phyloP scores from a whole-genome alignment of 1,284 basidiomycete genomes.

The Ustilago nuda region DNA sequence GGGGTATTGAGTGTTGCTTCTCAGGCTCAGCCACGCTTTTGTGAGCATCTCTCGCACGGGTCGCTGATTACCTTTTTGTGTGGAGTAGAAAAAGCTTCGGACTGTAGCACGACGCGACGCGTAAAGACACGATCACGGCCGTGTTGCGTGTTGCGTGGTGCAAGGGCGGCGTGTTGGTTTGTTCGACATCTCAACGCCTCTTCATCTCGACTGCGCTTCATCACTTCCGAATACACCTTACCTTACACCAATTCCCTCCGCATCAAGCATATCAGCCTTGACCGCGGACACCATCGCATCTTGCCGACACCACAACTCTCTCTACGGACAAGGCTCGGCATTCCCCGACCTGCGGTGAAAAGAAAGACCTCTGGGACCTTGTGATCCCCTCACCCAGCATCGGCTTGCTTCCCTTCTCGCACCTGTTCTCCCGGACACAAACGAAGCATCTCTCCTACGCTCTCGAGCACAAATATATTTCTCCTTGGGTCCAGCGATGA shows the following conservation, averaged over 20 bases:
- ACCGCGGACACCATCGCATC: neutral
- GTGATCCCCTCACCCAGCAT: neutral
- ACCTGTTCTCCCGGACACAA: neutral
- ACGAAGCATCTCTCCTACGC: neutral
- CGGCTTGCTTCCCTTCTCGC: neutral
- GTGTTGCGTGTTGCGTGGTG: conserved; percentile 6
- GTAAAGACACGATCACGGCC: conserved; percentile 20
- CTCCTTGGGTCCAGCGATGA: conserved; percentile 38
- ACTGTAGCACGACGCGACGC: conserved; percentile 27
- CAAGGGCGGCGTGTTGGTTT: conserved; percentile 6
- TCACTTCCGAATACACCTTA: neutral
- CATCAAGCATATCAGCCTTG: neutral
- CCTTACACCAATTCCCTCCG: neutral
- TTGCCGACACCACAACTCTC: neutral
- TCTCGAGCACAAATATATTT: neutral
- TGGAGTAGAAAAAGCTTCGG: conserved; percentile 9
- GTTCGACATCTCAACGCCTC: neutral
- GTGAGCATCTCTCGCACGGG: conserved; percentile 34
- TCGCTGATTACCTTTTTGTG: conserved; percentile 15
- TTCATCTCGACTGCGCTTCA: neutral
- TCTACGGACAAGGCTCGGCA: neutral
- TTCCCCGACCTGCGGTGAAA: neutral
- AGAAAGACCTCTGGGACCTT: too few species aligned
- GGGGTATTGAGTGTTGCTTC: conserved; percentile 5
- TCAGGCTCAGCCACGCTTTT: neutral